These are phyloP conservation scores for Sphagnum tenellum DNA, from an alignment of 225 moss, liverwort and hornwort genomes.

Conservation along the genomic window DNA sequence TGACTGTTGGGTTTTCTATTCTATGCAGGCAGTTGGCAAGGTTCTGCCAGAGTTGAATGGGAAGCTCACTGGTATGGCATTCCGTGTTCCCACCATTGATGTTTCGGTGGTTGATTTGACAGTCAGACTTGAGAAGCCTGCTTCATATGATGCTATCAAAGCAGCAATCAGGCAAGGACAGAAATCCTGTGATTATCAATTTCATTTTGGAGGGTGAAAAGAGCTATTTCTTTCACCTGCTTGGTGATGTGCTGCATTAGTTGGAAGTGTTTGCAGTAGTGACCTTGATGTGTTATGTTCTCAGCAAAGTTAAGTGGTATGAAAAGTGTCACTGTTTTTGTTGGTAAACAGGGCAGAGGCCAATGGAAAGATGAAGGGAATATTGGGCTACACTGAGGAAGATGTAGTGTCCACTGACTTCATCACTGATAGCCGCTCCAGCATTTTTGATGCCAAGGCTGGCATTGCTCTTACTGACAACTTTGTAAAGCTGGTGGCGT, in stretches of 20 bases:
- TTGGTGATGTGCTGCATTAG: neutral
- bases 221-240: neutral
- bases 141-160: conserved; percentile 38
- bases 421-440: conserved; percentile 49
- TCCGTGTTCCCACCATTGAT: conserved; percentile 42
- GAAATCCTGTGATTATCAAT: no score
- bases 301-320: neutral
- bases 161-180: conserved; percentile 33
- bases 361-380: conserved; percentile 36
- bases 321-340: neutral
- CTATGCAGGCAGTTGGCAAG: conserved; percentile 27
- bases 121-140: conserved; percentile 32
- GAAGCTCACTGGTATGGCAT: conserved; percentile 43
- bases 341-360: conserved; percentile 27
- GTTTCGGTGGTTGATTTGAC: conserved; percentile 46
- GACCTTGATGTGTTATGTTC: neutral
- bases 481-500: conserved; percentile 40
- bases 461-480: conserved; percentile 33
- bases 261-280: neutral
- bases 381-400: conserved; percentile 35
- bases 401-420: conserved; percentile 19
- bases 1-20: neutral
- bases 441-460: conserved; percentile 47
- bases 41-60: conserved; percentile 40
- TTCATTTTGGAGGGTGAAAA: no score